These are phyloP conservation scores for Teratosphaeria pseudoeucalypti DNA, from an alignment of 2,329 filamentous ascomycete species.

Conservation along the genomic window DNA sequence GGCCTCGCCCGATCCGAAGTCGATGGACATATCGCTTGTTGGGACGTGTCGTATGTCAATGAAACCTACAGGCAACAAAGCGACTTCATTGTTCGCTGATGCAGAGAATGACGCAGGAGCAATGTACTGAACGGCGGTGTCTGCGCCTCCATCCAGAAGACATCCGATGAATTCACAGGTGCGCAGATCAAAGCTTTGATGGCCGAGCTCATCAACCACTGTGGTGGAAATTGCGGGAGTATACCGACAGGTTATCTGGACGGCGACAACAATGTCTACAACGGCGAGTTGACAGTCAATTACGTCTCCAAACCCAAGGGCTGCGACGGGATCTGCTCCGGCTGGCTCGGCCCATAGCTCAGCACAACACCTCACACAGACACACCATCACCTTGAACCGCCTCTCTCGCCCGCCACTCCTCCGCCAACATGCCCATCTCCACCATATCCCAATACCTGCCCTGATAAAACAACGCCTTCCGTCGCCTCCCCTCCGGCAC, in stretches of 20 bases:
- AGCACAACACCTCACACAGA: neutral
- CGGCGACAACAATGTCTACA: neutral
- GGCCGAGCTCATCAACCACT: neutral
- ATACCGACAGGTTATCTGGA: neutral
- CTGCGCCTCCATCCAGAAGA: neutral
- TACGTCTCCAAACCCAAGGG: neutral
- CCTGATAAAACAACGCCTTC: conserved; percentile 34
- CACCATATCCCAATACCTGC: conserved; percentile 28
- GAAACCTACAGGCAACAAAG: too few relatives aligned
- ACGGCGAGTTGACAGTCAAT: neutral
- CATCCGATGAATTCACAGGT: neutral
- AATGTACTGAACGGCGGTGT: neutral
- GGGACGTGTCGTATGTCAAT: neutral
- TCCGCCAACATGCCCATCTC: conserved; percentile 30
- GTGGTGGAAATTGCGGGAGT: neutral
- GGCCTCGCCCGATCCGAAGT: neutral
- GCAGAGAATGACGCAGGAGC: neutral
- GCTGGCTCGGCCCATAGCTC: neutral
- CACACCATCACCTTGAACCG: neutral
- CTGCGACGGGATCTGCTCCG: neutral
- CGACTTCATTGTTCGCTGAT: neutral
- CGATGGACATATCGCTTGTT: neutral
- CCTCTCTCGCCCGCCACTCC: conserved; percentile 26
- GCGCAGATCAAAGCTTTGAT: neutral
- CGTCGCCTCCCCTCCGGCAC: conserved; percentile 33